Evolutionary conservation across 2,329 filamentous ascomycete species (phyloP).

Genomic region (Paracorniculantispora psalliotae): DNA sequence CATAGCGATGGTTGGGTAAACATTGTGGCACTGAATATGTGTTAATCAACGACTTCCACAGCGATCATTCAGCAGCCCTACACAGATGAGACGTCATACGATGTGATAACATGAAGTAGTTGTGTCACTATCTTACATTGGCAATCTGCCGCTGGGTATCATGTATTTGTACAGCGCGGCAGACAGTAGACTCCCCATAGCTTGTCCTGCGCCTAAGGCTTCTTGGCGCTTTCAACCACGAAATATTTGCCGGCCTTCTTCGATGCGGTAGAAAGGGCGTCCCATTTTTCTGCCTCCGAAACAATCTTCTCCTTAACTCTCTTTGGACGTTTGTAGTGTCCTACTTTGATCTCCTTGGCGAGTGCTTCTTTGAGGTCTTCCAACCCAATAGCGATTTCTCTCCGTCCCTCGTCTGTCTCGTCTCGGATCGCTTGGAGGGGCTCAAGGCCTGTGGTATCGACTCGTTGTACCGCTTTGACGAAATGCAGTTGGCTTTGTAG

Average conservation of each 20-base stretch:
- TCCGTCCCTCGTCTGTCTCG: conserved; percentile 61
- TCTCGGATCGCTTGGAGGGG: conserved; percentile 78
- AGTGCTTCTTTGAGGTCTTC: conserved; percentile 53
- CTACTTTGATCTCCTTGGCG: conserved; percentile 55
- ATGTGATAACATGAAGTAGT: neutral
- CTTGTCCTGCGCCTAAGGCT: conserved; percentile 17
- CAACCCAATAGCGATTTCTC: conserved; percentile 55
- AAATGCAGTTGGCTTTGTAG: conserved; percentile 83
- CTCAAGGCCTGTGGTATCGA: conserved; percentile 67
- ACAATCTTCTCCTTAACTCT: conserved; percentile 33
- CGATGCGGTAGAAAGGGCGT: conserved; percentile 62
- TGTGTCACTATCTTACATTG: neutral
- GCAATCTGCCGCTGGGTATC: conserved; percentile 7
- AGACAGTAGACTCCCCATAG: neutral
- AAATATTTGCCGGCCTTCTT: conserved; percentile 69
- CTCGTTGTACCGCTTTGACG: conserved; percentile 76
- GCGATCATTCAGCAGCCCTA: neutral
- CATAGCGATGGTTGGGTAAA: conserved; percentile 3
- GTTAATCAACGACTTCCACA: neutral
- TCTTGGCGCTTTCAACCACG: conserved; percentile 62
- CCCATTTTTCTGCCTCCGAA: conserved; percentile 57
- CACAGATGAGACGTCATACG: no score
- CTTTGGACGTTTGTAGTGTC: conserved; percentile 45
- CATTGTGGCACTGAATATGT: neutral
- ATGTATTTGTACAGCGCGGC: neutral